phyloP scores from a whole-genome alignment of 176 grass and related monocot species.

The Cenchrus americanus region DNA sequence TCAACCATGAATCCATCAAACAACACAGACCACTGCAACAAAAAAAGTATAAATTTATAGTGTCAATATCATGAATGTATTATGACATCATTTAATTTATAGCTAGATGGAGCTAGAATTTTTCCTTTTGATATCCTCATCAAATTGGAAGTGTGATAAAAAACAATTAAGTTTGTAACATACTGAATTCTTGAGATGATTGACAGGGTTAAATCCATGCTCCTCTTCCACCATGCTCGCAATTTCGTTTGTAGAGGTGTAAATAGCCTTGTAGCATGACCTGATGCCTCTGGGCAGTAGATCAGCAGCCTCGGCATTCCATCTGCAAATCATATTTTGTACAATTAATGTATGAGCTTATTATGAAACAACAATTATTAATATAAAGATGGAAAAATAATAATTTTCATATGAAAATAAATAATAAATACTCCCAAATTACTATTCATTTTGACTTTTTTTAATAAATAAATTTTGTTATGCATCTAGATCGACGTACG shows the following conservation, averaged over 20 bases:
- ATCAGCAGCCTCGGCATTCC: constrained; percentile 38
- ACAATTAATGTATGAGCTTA: background rate
- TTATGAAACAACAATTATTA: background rate
- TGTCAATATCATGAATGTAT: too few species aligned
- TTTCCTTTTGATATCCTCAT: background rate
- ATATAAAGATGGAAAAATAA: background rate
- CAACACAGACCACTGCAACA: constrained; percentile 54
- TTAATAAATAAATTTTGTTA: too few species aligned
- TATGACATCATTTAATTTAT: too few species aligned
- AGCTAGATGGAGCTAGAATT: too few species aligned
- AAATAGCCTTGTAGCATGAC: constrained; percentile 50
- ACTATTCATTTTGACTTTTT: background rate
- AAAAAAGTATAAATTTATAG: too few species aligned
- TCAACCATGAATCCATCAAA: constrained; percentile 67
- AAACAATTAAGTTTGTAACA: background rate
- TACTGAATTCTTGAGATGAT: constrained; percentile 49
- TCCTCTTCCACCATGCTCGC: constrained; percentile 33
- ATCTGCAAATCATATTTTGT: constrained; percentile 33
- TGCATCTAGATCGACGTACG: too few species aligned
- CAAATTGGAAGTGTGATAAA: background rate
- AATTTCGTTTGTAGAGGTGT: constrained; percentile 49
- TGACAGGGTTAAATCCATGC: constrained; percentile 39
- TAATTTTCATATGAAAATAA: background rate
- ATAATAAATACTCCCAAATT: too few species aligned
- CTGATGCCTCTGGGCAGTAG: constrained; percentile 58